Conservation (phyloP, 2,329 filamentous ascomycete genomes). For the Orbilia blumenaviensis region DNA sequence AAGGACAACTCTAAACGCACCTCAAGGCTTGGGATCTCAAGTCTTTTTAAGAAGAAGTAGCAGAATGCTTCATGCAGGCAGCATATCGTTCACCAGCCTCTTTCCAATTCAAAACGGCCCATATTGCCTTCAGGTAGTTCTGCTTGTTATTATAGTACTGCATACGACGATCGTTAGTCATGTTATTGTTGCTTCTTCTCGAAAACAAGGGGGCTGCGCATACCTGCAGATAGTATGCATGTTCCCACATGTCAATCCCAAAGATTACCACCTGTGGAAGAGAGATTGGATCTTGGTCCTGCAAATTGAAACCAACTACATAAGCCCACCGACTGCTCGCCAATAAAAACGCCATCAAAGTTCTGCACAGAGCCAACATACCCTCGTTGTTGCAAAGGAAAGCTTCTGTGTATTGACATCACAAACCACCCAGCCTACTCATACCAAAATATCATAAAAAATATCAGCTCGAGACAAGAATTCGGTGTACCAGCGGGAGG, state of each 20-base stretch:
- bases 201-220: background rate
- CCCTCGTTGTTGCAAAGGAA: conserved; percentile 78
- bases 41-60: conserved; percentile 17
- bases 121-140: conserved; percentile 78
- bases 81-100: conserved; percentile 70
- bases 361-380: background rate
- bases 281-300: conserved; percentile 80
- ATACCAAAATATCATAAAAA: background rate
- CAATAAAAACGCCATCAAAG: background rate
- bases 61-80: conserved; percentile 26
- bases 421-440: conserved; percentile 76
- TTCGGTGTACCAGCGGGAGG: background rate
- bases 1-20: background rate
- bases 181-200: background rate
- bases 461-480: background rate
- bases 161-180: background rate
- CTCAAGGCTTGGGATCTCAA: background rate
- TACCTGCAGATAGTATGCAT: conserved; percentile 80
- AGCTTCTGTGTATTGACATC: conserved; percentile 67
- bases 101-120: conserved; percentile 82
- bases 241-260: conserved; percentile 88
- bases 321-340: background rate
- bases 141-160: conserved; percentile 80
- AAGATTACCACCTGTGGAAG: conserved; percentile 73
- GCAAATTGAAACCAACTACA: background rate